Conservation (phyloP, 768 basidiomycete species). For the Lepiota venenata region DNA sequence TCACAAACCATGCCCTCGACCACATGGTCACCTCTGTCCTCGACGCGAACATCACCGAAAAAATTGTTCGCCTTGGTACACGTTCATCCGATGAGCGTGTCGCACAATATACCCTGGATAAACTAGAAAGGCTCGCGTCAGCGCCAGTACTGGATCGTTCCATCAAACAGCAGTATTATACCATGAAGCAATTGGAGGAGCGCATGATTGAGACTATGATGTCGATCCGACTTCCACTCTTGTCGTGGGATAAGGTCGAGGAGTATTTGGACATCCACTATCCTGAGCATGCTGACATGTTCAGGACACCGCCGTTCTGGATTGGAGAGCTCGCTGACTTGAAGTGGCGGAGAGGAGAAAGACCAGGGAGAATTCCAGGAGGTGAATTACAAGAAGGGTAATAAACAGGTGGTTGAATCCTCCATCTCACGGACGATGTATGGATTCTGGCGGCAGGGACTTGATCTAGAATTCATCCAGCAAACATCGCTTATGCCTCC, state of each 20-base stretch:
- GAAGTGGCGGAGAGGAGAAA: not conserved
- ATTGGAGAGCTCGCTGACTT: constrained; percentile 22
- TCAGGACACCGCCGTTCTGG: constrained; percentile 48
- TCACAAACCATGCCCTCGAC: constrained; percentile 80
- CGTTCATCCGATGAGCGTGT: constrained; percentile 59
- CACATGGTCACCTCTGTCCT: constrained; percentile 66
- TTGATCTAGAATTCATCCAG: constrained; percentile 47
- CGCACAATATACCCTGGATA: constrained; percentile 57
- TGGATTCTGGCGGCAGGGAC: constrained; percentile 46
- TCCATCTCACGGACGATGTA: constrained; percentile 25
- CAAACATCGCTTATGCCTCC: not conserved
- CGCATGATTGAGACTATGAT: constrained; percentile 41
- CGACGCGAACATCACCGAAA: constrained; percentile 58
- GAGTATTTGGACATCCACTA: constrained; percentile 40
- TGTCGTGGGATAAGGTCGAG: constrained; percentile 31
- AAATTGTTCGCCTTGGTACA: constrained; percentile 69
- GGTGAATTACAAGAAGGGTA: constrained; percentile 3
- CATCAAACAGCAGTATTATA: constrained; percentile 27
- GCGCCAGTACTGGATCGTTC: constrained; percentile 37
- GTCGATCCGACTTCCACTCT: constrained; percentile 21
- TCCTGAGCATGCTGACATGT: constrained; percentile 42
- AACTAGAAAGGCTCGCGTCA: constrained; percentile 43
- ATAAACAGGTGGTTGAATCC: not conserved
- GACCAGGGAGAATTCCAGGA: too few species aligned
- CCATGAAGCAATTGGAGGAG: constrained; percentile 41